Base-by-base conservation (phyloP, 106 monocot species). In the Chionographis japonica region DNA sequence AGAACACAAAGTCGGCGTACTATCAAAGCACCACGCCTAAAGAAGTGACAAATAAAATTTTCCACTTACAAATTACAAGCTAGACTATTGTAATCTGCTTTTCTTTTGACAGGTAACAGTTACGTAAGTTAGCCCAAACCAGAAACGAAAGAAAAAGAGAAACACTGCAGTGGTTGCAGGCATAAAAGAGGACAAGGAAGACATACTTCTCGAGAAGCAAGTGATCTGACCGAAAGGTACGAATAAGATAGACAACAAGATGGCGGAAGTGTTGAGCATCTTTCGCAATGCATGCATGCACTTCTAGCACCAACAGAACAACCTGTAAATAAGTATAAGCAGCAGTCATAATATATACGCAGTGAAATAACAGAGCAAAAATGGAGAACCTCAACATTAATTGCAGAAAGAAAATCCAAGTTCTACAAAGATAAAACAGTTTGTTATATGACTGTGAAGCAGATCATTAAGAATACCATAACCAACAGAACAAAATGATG, bases 1-100 rank as follows among this genome's bases (percentile, higher is more conserved):
- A 99, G 87, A 68, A 89, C 78, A 77, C 90, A 99, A 37, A 99
- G 90, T 53, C 87, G 78, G 16, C 98, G 85, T 18, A 99, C 83
- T 68, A 99, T 93, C 68, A 99, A 76, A 72, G 90, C 87, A 71
- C 98, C 98, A 73, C 98, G 92, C 74, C 98, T 99, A 69, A 37
- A 61, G 57, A 54, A 56, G 41, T 60, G 8, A 40, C 65, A 62
- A 56, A 3, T 58, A 58, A 37, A 58, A 58, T 36, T 8, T 58
- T 19, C 35, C 46, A 10, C 9, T 46, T 14, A 61, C n/a, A 20
- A 16, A 58, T 20, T 61, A 35, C 60, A 61, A 10, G 60, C 12
- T 35, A 40, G 37, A 61, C 46, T 46, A 46, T 8, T 2, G 36
- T 37, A 35, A 12, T 46, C 46, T 6, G 46, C 9, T 27, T 27